Evolutionary conservation across 2,329 filamentous ascomycete genomes (phyloP).

Genomic region (Mycogone perniciosa): DNA sequence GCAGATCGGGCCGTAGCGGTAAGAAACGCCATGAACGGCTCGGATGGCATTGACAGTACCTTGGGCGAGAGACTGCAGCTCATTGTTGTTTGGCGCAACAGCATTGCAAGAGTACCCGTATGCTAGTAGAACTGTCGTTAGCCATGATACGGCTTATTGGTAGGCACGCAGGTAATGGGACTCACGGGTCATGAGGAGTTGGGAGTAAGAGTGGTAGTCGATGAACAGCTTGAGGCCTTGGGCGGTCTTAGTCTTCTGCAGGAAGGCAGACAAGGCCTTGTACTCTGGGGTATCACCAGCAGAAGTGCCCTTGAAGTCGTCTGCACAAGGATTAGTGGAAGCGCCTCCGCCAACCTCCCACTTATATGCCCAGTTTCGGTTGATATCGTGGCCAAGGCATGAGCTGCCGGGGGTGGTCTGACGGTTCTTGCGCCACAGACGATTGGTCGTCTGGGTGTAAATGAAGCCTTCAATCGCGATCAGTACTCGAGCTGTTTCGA

Average conservation of each 20-base stretch:
- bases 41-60: slow-evolving; percentile 46
- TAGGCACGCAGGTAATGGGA: slow-evolving; percentile 40
- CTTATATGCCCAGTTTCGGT: slow-evolving; percentile 54
- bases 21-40: slow-evolving; percentile 33
- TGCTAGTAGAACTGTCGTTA: slow-evolving; percentile 41
- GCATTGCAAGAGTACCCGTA: slow-evolving; percentile 55
- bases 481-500: neutral
- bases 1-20: slow-evolving; percentile 48
- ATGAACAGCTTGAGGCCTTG: slow-evolving; percentile 56
- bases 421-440: slow-evolving; percentile 58
- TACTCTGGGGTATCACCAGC: slow-evolving; percentile 47
- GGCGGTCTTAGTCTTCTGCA: slow-evolving; percentile 24
- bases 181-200: slow-evolving; percentile 55
- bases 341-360: slow-evolving; percentile 46
- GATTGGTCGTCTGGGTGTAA: slow-evolving; percentile 49
- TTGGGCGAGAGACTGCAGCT: slow-evolving; percentile 43
- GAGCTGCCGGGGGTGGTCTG: slow-evolving; percentile 31
- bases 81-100: slow-evolving; percentile 38
- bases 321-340: slow-evolving; percentile 44
- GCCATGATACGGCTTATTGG: neutral
- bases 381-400: slow-evolving; percentile 50
- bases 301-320: slow-evolving; percentile 40
- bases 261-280: slow-evolving; percentile 36
- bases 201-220: slow-evolving; percentile 59
- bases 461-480: slow-evolving; percentile 41